A percentile compares a stretch with the other conserved stretches of the same genome.
Evolutionary conservation across 2,329 filamentous ascomycete species (phyloP).

Genomic region (Cryphonectria nitschkei): DNA sequence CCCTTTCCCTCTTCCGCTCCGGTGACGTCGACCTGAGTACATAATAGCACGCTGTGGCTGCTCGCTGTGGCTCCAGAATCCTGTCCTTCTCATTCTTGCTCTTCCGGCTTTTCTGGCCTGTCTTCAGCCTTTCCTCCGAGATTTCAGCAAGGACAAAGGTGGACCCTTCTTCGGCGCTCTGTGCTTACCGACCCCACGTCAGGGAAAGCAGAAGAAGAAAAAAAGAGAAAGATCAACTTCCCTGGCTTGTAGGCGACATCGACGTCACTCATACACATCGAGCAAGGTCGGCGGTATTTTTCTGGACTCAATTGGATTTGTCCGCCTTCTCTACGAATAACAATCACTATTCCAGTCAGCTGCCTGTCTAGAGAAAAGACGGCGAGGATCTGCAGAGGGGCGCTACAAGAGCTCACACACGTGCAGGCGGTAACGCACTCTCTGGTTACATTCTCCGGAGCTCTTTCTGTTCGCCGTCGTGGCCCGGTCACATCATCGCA

Average conservation of each 20-base stretch:
- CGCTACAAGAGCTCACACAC: background rate
- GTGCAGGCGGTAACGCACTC: background rate
- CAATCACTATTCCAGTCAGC: background rate
- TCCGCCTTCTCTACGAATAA: background rate
- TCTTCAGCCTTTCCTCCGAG: background rate
- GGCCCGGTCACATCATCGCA: slow-evolving; percentile 23
- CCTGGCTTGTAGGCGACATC: slow-evolving; percentile 15
- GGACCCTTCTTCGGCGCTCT: background rate
- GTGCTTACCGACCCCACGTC: slow-evolving; percentile 1
- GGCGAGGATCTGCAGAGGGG: background rate
- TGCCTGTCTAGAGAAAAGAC: background rate
- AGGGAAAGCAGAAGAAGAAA: background rate
- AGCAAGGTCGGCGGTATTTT: background rate
- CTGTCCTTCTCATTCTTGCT: background rate
- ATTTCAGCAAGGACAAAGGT: background rate
- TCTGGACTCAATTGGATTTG: background rate
- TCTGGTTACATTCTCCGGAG: slow-evolving; percentile 15
- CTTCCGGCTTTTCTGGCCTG: background rate
- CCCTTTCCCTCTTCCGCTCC: background rate
- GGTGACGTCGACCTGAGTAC: slow-evolving; percentile 11
- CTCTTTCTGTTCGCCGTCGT: slow-evolving; percentile 16
- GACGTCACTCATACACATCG: slow-evolving; percentile 9
- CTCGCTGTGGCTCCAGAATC: background rate
- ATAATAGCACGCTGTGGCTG: background rate
- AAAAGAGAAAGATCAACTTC: background rate